Base-by-base conservation (phyloP, 2,329 filamentous ascomycete species). In the Venturia aucupariae region DNA sequence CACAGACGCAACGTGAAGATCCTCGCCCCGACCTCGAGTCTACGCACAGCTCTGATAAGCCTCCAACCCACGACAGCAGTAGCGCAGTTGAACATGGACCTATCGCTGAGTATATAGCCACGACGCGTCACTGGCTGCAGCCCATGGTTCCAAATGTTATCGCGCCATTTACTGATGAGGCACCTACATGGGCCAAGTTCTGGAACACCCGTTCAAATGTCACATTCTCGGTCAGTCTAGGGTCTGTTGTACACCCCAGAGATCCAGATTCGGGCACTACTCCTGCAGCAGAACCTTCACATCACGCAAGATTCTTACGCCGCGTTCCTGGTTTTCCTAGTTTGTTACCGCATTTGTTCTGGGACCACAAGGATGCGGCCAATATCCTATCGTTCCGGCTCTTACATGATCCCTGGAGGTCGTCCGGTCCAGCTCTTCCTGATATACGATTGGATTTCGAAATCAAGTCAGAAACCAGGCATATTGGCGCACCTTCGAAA, bases 331-430 rank as follows among this genome's bases (percentile, higher is more conserved):
- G 51, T 17, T 11, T 57, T 57, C 35, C 51, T 19, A 32, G 19
- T 13, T 19, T 57, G 24, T 35, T 57, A 19, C 51, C 51, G 11
- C 51, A 57, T 35, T 17, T 57, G 15, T 57, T 4, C 30, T 57
- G 51, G 51, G 30, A 57, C 13, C 51, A 30, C 51, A 35, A 35
- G 51, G 7, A 57, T n/a, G 4, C n/a, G 27, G 22, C 19, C 51
- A 38, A 60, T 44, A 42, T 44, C n/a, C 59, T 60, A n/a, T 60
- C 59, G 17, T 60, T 60, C 35, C 19, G 59, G 8, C 59, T 60
- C 15, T 15, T 60, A 41, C 59, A 41, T 60, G n/a, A 60, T 60
- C 59, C 59, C 8, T 60, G 59, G 59, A n/a, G 15, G 35, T 41
- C 24, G 38, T 2, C n/a, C 17, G 38, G 22, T 60, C 35, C 8